phyloP scores from a whole-genome alignment of 306 rosid species.

The Trichosanthes cucumerina region DNA sequence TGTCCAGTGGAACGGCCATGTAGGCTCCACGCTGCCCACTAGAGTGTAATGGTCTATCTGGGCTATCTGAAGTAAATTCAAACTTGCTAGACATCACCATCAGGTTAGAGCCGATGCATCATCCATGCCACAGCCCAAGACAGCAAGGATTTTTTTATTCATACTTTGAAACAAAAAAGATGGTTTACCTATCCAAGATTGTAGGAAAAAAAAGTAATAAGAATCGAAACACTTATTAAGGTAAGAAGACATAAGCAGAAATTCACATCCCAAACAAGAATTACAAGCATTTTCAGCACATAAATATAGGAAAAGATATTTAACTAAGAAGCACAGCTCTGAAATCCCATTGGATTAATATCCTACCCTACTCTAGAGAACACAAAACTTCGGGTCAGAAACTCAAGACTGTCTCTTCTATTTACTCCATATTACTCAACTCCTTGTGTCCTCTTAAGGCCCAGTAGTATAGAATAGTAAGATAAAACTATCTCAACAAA shows the following conservation, averaged over 20 bases:
- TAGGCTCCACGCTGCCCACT: slow-evolving; percentile 95
- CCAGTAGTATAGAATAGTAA: background rate
- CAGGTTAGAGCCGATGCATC: slow-evolving; percentile 51
- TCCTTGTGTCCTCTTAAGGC: background rate
- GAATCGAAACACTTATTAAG: background rate
- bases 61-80: slow-evolving; percentile 81
- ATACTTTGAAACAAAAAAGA: slow-evolving; percentile 17
- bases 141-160: slow-evolving; percentile 45
- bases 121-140: slow-evolving; percentile 40
- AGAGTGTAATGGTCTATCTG: slow-evolving; percentile 71
- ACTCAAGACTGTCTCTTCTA: background rate
- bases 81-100: slow-evolving; percentile 92
- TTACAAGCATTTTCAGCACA: background rate
- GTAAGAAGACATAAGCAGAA: background rate
- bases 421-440: background rate
- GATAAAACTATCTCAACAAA: background rate
- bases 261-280: background rate
- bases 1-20: slow-evolving; percentile 69
- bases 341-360: background rate
- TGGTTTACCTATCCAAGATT: slow-evolving; percentile 39
- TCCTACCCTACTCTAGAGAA: background rate
- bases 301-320: background rate
- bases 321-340: background rate
- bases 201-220: background rate
- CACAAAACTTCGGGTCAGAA: background rate